Base-by-base conservation (phyloP, 176 grass and related monocot species). In the Triticum urartu region DNA sequence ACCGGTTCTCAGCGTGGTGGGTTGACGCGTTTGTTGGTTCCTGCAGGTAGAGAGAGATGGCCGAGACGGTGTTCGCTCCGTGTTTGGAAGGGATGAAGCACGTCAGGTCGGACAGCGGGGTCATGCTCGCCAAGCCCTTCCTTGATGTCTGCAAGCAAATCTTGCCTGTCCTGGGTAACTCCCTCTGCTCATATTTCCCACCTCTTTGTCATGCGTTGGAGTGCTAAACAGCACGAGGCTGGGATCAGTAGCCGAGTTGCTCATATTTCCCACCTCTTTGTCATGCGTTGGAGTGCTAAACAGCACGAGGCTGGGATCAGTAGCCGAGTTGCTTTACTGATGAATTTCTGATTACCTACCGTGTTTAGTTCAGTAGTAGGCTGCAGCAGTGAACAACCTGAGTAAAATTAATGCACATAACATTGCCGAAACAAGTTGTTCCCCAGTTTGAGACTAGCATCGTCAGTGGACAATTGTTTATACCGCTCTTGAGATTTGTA, bases 21-120 rank as follows among this genome's bases (percentile, higher is more conserved):
- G 24, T 75, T 87, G 59, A 66, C 28, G 47, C 36, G 36, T 83
- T 62, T 24, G 62, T 25, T 72, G 64, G 25, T 48, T 83, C 14
- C 70, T 88, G 63, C 86, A 91, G 86, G 32, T 54, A 61, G 7
- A 18, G 56, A 84, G 68, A 99, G 85, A 99, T 94, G 97, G 90
- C 90, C 20, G 87, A 85, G 40, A 99, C 92, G 9, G 94, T 97
- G 42, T 99, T 99, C 74, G 90, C 92, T 81, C 94, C 94, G 68
- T 97, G 87, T n/a, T 83, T 99, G 80, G 92, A 99, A 91, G 90
- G 86, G 75, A 99, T 99, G 94, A 99, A 99, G 87, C 91, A 94
- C 87, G 91, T 97, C 66, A 99, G 93, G 66, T 85, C 87, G 59
- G 94, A 94, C 20, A 91, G 87, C 68, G 91, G 97, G n/a, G 73